phyloP scores from a whole-genome alignment of 164 flowering plant species.

The Vitis cinerea region DNA sequence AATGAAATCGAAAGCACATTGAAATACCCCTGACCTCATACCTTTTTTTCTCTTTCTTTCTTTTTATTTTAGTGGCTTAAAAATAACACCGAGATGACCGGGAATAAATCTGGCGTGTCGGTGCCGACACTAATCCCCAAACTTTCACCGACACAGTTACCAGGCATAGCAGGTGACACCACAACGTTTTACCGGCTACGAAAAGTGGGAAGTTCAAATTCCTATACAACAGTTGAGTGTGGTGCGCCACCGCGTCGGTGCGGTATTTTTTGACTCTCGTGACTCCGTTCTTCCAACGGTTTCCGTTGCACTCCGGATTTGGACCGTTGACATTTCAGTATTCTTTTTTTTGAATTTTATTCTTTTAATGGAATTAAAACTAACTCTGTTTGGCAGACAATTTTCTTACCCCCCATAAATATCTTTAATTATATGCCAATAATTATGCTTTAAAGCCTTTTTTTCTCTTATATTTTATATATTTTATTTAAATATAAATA shows the following conservation, averaged over 20 bases:
- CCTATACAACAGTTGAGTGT: neutral
- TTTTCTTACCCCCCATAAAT: too few relatives aligned
- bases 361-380: neutral
- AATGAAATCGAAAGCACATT: too few relatives aligned
- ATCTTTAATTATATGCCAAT: too few relatives aligned
- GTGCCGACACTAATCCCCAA: conserved; percentile 31
- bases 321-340: conserved; percentile 10
- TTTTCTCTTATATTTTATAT: too few relatives aligned
- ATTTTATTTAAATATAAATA: too few relatives aligned
- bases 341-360: too few relatives aligned
- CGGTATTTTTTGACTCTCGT: conserved; percentile 20
- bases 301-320: conserved; percentile 3
- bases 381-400: neutral
- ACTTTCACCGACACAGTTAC: conserved; percentile 23
- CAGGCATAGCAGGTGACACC: conserved; percentile 19
- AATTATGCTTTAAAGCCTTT: too few relatives aligned
- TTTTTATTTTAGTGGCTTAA: neutral
- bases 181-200: conserved; percentile 7
- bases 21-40: neutral
- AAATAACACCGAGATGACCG: conserved; percentile 11
- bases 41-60: neutral
- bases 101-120: conserved; percentile 35
- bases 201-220: conserved; percentile 3
- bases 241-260: conserved; percentile 22
- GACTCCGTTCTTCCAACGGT: conserved; percentile 17